phyloP scores from a whole-genome alignment of 2,329 filamentous ascomycete species.

The Grosmannia clavigera region DNA sequence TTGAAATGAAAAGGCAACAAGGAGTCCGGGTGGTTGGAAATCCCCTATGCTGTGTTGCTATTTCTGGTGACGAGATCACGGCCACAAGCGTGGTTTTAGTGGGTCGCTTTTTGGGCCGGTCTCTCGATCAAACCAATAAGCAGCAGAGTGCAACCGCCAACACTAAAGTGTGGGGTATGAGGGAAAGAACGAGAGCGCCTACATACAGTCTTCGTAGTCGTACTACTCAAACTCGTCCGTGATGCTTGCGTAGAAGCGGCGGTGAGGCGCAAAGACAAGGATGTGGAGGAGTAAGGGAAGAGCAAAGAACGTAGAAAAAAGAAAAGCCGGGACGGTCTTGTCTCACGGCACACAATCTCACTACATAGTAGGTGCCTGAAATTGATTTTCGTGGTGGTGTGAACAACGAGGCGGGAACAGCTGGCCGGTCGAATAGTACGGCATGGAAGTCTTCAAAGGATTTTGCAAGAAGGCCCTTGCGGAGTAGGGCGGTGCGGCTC shows the following conservation, averaged over 20 bases:
- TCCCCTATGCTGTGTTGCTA: no score
- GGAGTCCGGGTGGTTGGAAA: no score
- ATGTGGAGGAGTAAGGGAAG: not conserved
- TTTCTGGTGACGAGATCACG: no score
- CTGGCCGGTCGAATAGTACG: not conserved
- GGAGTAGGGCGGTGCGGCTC: no score
- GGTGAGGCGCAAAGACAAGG: not conserved
- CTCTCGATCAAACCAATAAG: slow-evolving; percentile 7
- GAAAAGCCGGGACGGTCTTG: not conserved
- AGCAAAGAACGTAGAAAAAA: not conserved
- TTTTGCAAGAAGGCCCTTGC: no score
- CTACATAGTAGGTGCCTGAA: not conserved
- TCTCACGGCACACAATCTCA: not conserved
- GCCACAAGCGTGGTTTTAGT: not conserved
- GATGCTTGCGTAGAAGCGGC: not conserved
- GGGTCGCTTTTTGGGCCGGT: not conserved
- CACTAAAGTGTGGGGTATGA: not conserved
- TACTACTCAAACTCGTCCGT: no score
- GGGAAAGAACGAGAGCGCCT: not conserved
- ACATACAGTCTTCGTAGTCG: not conserved
- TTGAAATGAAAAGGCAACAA: no score
- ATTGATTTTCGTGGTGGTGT: not conserved
- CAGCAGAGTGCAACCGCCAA: slow-evolving; percentile 11
- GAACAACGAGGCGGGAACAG: not conserved
- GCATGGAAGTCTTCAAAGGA: not conserved